Conservation (phyloP, 208 protist genomes). For the Trypanosoma grayi region DNA sequence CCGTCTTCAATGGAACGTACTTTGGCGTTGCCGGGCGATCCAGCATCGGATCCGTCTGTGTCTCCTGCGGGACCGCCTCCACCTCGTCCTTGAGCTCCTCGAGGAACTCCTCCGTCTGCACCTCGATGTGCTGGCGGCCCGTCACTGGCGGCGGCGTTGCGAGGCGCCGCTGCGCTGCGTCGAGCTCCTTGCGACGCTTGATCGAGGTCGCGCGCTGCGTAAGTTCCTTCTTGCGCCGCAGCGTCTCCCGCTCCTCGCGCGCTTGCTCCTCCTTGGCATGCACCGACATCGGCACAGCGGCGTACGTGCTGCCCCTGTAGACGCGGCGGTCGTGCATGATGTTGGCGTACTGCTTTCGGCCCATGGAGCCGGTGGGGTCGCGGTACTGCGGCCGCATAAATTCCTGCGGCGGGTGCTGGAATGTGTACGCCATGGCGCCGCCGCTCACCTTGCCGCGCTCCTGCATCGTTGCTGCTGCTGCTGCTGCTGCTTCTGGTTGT, state of each 20-base stretch:
- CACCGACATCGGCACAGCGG: constrained; percentile 80
- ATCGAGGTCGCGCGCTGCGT: constrained; percentile 61
- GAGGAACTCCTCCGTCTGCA: constrained; percentile 97
- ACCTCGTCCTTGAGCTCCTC: constrained; percentile 94
- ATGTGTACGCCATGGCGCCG: constrained; percentile 82
- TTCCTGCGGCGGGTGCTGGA: constrained; percentile 84
- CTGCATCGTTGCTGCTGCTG: constrained; percentile 29
- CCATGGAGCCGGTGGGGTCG: constrained; percentile 38
- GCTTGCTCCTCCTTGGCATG: constrained; percentile 67
- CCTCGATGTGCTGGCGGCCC: constrained; percentile 88
- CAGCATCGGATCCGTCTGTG: constrained; percentile 96
- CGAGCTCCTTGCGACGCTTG: constrained; percentile 65
- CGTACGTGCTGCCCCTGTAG: constrained; percentile 95
- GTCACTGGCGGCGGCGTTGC: constrained; percentile 86
- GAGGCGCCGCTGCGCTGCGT: constrained; percentile 49
- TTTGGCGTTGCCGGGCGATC: constrained; percentile 93
- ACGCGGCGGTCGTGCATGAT: constrained; percentile 96
- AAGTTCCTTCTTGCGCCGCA: constrained; percentile 62
- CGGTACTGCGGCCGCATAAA: constrained; percentile 83
- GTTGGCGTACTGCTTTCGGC: constrained; percentile 80
- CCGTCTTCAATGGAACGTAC: constrained; percentile 94
- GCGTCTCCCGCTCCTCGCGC: constrained; percentile 55
- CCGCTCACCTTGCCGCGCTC: constrained; percentile 21
- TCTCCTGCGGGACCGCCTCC: constrained; percentile 80
- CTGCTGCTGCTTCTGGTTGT: background rate